A percentile compares a stretch with the other conserved stretches of the same genome.
These are phyloP conservation scores for Ophiostoma himal-ulmi DNA, from an alignment of 2,329 filamentous ascomycete genomes.

Conservation along the genomic window DNA sequence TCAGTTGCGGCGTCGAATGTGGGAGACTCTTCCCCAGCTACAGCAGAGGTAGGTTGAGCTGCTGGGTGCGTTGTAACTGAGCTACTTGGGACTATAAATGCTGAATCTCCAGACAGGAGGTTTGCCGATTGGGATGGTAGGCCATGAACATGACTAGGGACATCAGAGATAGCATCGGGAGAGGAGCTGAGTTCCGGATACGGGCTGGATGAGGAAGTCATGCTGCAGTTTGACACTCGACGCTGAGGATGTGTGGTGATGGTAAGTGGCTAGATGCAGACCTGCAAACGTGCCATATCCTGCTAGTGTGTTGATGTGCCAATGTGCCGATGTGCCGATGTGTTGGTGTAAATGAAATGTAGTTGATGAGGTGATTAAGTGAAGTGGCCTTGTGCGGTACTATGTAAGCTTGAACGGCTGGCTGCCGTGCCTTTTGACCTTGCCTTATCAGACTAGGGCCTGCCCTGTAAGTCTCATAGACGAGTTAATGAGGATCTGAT, in stretches of 20 bases:
- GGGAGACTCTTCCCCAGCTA: background rate
- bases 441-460: background rate
- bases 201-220: slow-evolving; percentile 18
- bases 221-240: background rate
- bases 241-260: background rate
- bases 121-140: background rate
- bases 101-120: background rate
- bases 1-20: slow-evolving; percentile 19
- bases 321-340: background rate
- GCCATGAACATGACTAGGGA: background rate
- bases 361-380: background rate
- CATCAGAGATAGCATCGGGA: background rate
- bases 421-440: background rate
- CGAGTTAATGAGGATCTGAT: background rate
- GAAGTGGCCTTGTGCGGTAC: background rate
- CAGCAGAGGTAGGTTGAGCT: background rate
- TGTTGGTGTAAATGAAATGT: background rate
- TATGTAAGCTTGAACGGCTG: background rate
- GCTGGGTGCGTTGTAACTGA: background rate
- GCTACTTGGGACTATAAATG: background rate
- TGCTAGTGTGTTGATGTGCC: background rate
- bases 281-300: slow-evolving; percentile 15
- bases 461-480: background rate
- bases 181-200: slow-evolving; percentile 25
- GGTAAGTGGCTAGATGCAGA: background rate